Conservation (phyloP, 2,329 filamentous ascomycete species). For the Pestalotiopsis sp. region DNA sequence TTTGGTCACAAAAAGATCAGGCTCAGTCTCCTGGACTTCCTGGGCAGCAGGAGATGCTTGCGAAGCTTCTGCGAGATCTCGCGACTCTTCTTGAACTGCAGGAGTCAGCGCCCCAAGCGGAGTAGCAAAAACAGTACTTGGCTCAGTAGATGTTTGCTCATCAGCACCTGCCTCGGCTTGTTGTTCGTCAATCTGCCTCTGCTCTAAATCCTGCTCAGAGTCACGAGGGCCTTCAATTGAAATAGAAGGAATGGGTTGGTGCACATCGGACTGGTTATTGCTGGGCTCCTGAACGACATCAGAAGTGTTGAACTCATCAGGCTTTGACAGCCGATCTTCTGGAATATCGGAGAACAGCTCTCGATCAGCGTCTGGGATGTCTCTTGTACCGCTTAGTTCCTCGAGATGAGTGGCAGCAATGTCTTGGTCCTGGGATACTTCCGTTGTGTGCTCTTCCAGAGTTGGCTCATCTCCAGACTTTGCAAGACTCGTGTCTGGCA, state of each 20-base stretch:
- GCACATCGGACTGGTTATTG: background rate
- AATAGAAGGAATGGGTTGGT: background rate
- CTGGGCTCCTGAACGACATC: background rate
- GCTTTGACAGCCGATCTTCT: background rate
- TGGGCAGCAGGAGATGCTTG: background rate
- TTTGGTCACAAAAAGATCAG: constrained; percentile 22
- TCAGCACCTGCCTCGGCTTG: background rate
- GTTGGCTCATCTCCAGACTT: background rate
- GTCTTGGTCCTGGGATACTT: background rate
- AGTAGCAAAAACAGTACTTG: background rate
- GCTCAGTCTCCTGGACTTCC: constrained; percentile 13
- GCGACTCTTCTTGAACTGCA: background rate
- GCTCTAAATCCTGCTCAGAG: background rate
- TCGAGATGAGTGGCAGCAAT: background rate
- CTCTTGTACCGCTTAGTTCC: background rate
- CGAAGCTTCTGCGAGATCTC: background rate
- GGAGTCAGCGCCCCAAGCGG: background rate
- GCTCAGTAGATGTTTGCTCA: background rate
- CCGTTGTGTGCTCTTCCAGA: background rate
- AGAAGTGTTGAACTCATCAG: background rate
- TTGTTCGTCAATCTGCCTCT: background rate
- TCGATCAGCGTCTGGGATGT: background rate
- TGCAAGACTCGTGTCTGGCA: background rate
- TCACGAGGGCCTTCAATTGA: background rate
- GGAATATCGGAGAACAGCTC: background rate